phyloP scores from a whole-genome alignment of 2,329 filamentous ascomycete genomes.

The Ascochyta koolunga region DNA sequence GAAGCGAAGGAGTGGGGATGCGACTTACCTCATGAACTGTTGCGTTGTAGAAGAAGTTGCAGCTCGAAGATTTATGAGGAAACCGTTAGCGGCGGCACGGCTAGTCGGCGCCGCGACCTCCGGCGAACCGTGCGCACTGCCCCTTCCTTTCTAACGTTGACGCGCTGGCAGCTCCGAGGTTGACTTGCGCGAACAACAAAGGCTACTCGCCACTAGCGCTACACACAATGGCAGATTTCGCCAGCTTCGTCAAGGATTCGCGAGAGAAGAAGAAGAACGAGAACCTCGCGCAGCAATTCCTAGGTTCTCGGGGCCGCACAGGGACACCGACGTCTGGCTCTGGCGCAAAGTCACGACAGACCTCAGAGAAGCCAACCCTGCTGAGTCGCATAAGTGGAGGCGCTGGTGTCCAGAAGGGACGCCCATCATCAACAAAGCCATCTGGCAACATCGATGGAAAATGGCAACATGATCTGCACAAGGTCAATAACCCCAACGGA shows the following conservation, averaged over 20 bases:
- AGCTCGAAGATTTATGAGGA: conserved; percentile 24
- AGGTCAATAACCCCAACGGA: conserved; percentile 48
- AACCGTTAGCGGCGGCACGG: conserved; percentile 4
- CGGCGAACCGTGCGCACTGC: conserved; percentile 11
- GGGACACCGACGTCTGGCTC: conserved; percentile 57
- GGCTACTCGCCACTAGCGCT: background rate
- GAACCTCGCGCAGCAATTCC: conserved; percentile 73
- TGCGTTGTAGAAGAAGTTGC: conserved; percentile 29
- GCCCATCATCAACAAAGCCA: conserved; percentile 50
- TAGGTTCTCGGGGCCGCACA: conserved; percentile 61
- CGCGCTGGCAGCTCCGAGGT: conserved; percentile 17
- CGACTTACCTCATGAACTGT: conserved; percentile 39
- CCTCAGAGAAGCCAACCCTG: conserved; percentile 60
- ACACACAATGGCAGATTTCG: conserved; percentile 29
- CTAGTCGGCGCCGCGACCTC: conserved; percentile 12
- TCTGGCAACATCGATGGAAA: conserved; percentile 67
- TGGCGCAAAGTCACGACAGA: conserved; percentile 51
- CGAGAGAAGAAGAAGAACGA: conserved; percentile 75
- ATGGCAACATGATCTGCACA: conserved; percentile 75
- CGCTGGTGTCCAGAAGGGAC: conserved; percentile 70
- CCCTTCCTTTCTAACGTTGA: conserved; percentile 14
- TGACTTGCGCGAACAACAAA: conserved; percentile 4
- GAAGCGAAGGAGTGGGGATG: conserved; percentile 4
- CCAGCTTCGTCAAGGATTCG: conserved; percentile 40
- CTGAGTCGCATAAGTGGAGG: conserved; percentile 75